Evolutionary conservation across 2,329 filamentous ascomycete species (phyloP).

Genomic region (Hymenoscyphus occultus): DNA sequence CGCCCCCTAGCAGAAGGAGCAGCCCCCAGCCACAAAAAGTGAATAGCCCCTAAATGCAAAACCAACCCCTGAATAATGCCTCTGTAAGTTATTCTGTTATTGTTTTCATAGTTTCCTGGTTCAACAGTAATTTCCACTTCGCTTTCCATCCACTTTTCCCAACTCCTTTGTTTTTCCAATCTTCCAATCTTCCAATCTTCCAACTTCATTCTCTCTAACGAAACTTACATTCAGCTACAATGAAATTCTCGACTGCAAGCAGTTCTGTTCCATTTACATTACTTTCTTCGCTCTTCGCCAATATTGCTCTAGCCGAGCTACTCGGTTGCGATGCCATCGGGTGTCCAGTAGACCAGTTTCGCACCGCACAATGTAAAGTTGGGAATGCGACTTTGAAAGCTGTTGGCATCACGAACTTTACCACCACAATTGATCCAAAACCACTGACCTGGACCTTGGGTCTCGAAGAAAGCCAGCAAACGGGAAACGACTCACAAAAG

Average conservation of each 20-base stretch:
- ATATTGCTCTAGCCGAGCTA: neutral
- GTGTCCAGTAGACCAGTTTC: neutral
- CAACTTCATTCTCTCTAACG: neutral
- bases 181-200: neutral
- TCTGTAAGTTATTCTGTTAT: too few relatives aligned
- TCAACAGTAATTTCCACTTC: neutral
- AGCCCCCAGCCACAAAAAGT: neutral
- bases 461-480: neutral
- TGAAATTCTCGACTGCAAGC: neutral
- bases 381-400: slow-evolving; percentile 6
- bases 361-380: slow-evolving; percentile 5
- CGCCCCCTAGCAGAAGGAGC: neutral
- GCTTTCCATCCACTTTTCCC: neutral
- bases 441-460: slow-evolving; percentile 6
- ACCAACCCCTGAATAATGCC: too few relatives aligned
- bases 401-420: slow-evolving; percentile 5
- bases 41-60: too few relatives aligned
- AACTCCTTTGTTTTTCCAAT: neutral
- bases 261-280: neutral
- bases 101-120: neutral
- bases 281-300: neutral
- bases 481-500: neutral
- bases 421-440: neutral
- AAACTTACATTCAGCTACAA: neutral
- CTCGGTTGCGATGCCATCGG: slow-evolving; percentile 3